Evolutionary conservation across 148 eudicot species (phyloP), one percentile per base, ranked within the genome.

Genomic region (Rhododendron griersonianum): DNA sequence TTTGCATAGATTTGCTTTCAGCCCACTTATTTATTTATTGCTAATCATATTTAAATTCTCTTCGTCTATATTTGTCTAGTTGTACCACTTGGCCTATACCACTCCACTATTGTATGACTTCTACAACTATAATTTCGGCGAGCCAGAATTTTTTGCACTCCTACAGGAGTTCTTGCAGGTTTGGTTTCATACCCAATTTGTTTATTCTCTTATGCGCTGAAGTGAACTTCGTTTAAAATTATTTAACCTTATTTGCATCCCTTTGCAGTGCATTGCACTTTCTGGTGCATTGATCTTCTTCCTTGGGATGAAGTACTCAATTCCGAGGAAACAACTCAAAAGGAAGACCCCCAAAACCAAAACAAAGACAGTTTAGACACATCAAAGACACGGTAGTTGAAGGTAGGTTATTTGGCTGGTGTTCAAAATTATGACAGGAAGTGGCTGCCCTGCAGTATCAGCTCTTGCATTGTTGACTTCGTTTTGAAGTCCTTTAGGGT

Each of bases 271-370:
- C 78, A 48, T 90, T 37, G 94, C 95, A 33, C 89, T 92, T 21
- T 87, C 92, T 74, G 98, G 98, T 55, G 98, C 94, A 9, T 81
- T 95, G 89, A 85, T 95, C 15, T 94, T 89, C 85, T 93, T 93
- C 89, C 61, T 95, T 14, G 96, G 93, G 59, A 92, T 95, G 95
- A 95, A 94, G 92, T 88, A 84, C 61, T 87, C 95, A 44, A 84
- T 91, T 53, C 83, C 91, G 44, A 90, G 95, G 89, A 90, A 89
- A 85, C 96, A 85, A 84, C 77, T 84, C 51, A 93, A 83, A 90
- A 95, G 90, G 87, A 93, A 90, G 91, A 86, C 90, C 78, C 86
- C 85, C 30, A 95, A 92, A 86, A 76, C 92, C 30, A 95, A 92
- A 86, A 76, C 92, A 23, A 94, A 94, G 91, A 86, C 92, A 45